phyloP scores from a whole-genome alignment of 305 asterid genomes.

The Fraxinus angustifolia region DNA sequence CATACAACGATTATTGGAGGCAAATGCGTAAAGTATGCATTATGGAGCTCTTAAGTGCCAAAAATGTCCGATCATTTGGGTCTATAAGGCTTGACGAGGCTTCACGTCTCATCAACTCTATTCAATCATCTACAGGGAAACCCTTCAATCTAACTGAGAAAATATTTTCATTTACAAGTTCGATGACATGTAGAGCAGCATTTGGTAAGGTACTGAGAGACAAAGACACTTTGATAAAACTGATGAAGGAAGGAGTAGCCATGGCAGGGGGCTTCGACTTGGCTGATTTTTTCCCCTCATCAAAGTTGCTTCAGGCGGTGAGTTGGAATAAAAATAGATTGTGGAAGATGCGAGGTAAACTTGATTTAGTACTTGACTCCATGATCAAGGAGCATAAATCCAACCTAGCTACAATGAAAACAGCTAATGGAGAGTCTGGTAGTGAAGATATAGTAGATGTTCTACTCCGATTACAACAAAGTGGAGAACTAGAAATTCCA shows the following conservation, averaged over 20 bases:
- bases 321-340: slow-evolving; percentile 18
- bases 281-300: not conserved
- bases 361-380: slow-evolving; percentile 19
- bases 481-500: slow-evolving; percentile 4
- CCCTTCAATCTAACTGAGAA: not conserved
- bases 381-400: slow-evolving; percentile 14
- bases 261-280: slow-evolving; percentile 20
- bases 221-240: not conserved
- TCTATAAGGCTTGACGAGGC: not conserved
- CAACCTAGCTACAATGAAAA: not conserved
- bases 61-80: not conserved
- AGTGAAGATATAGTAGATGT: slow-evolving; percentile 27
- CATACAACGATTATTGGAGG: not conserved
- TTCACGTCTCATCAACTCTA: not conserved
- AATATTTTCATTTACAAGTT: not conserved
- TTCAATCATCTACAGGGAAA: not conserved
- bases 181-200: not conserved
- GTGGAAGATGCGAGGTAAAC: not conserved
- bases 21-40: not conserved
- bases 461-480: slow-evolving; percentile 11
- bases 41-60: not conserved
- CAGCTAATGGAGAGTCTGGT: not conserved
- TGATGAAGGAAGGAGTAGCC: not conserved
- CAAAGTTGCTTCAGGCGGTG: slow-evolving; percentile 7
- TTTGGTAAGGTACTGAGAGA: not conserved